Base-by-base conservation (phyloP, 176 grass and related monocot genomes). In the Cenchrus americanus region DNA sequence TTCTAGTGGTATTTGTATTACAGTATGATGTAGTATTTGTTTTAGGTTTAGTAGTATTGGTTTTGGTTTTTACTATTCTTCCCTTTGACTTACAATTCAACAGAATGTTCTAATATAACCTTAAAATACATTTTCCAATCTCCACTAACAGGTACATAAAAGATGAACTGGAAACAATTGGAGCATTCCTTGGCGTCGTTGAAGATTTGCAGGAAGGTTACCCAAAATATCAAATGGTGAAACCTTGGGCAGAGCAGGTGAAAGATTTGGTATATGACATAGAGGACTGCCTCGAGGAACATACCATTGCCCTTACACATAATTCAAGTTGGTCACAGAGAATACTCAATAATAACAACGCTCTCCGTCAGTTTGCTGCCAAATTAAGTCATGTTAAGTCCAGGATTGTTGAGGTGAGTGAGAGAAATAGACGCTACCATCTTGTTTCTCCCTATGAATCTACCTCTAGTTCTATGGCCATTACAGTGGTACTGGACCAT, bases 141-240 rank as follows among this genome's bases (percentile, higher is more conserved):
- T 64, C 26, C 14, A 15, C 26, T 64, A 26, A 4, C 40, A 69
- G 40, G 66, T 69, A 43, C 40, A 69, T 69, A 19, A 44, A 69
- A 7, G 66, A 69, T 44, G 66, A 69, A 19, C 40, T 69, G 41
- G 40, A 69, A n/a, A 69, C 66, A 43, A 69, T 69, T n/a, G 40
- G 66, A n/a, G 66, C 66, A 44, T 69, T 69, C 18, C 66, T 44
- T 43, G 40, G 19, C 41, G 66, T 12, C 9, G 1, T 69, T 43
- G 66, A 69, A 21, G 41, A 69, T 6, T 0, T 69, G 7, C 7
- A n/a, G n/a, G 66, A 43, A 8, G 18, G 5, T 69, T 11, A 69
- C 8, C 37, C 17, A 12, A 9, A 69, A 44, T 69, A 69, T 69
- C 17, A n/a, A 69, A 69, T 69, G 66, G 40, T 69, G 10, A 69